Base-by-base conservation (phyloP, 73 alveolate genomes). In the Symbiodinium natans region DNA sequence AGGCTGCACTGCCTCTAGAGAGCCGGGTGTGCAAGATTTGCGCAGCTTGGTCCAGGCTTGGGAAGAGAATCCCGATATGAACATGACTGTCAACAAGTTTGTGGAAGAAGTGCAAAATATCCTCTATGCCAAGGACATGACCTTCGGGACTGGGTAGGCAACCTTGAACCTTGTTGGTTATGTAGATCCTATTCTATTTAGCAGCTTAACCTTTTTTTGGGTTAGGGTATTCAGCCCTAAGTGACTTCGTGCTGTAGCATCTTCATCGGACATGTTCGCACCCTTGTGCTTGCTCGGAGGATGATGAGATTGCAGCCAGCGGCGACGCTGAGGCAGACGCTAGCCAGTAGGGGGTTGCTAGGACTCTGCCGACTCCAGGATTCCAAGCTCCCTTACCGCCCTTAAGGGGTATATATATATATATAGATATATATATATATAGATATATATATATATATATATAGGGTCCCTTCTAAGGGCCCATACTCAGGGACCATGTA, bases 71-170 rank as follows among this genome's bases (percentile, higher is more conserved):
- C 98, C 98, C 11, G 77, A 48, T 10, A 52, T 40, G 41, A 71
- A 42, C 82, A 92, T 92, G 92, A 92, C 98, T 48, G 98, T 92
- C 68, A 77, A 75, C 54, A 74, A 92, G 80, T 92, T 92, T 36
- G 98, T 92, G 63, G 98, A 92, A 54, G 98, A 92, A 41, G 43
- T 92, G 36, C 98, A 92, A 43, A 74, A 77, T 92, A 77, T 92
- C 36, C 98, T 92, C 71, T 92, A 92, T 31, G 92, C 92, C 59
- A 77, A 92, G 98, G 92, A 41, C 92, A 10, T 0, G 87, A 38
- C 8, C 84, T 23, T n/a, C 8, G 6, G 84, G 84, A 3, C 43
- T 11, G 84, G 84, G 6, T 6, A 19, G 36, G 27, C 77, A 6
- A 21, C 29, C 77, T 59, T n/a, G 33, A n/a, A n/a, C n/a, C n/a